Evolutionary conservation across 306 rosid species (phyloP).

Genomic region (Sechiopsis laciniata): DNA sequence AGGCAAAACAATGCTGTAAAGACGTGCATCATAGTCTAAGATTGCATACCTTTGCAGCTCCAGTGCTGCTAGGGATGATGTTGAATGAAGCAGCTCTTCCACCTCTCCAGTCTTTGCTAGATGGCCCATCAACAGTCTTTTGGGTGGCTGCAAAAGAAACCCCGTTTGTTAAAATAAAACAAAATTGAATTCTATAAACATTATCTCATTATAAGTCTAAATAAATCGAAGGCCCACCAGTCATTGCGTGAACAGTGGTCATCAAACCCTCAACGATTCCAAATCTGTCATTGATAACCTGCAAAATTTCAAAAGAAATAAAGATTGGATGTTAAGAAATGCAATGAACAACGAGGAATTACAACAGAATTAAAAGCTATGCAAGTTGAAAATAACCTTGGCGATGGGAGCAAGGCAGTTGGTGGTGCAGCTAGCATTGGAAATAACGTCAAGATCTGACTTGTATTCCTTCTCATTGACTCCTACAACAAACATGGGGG

Average conservation of each 20-base stretch:
- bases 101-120: conserved; percentile 98
- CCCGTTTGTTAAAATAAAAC: background rate
- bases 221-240: conserved; percentile 39
- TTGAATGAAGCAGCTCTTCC: conserved; percentile 99
- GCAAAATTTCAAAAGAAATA: background rate
- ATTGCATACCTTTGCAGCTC: conserved; percentile 85
- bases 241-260: conserved; percentile 89
- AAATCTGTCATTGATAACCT: conserved; percentile 84
- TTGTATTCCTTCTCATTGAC: conserved; percentile 97
- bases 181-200: background rate
- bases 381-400: conserved; percentile 11
- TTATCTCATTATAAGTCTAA: background rate
- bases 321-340: background rate
- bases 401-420: conserved; percentile 82
- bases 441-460: conserved; percentile 60
- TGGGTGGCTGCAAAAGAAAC: conserved; percentile 63
- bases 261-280: conserved; percentile 97
- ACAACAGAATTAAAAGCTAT: background rate
- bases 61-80: conserved; percentile 97
- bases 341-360: background rate
- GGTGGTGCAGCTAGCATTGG: conserved; percentile 99
- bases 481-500: conserved; percentile 99
- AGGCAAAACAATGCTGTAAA: background rate
- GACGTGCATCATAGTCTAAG: background rate
- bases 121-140: conserved; percentile 98